Percentiles rank a stretch among this genome's conserved stretches.
Evolutionary conservation across 1,284 basidiomycete genomes (phyloP).

Genomic region (Rhodotorula sp.): DNA sequence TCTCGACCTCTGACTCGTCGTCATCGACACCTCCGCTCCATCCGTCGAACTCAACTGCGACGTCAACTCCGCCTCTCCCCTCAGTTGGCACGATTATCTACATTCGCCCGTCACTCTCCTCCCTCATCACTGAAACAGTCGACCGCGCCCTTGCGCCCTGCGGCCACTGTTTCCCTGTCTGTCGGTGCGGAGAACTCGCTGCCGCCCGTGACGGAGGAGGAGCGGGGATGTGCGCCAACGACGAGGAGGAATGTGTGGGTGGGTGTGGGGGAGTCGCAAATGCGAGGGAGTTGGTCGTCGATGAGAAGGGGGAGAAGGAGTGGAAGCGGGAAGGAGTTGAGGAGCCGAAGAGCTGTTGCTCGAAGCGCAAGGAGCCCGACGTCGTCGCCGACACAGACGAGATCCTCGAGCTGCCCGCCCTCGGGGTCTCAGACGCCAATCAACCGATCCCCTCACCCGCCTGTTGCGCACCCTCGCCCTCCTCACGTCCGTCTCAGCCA

Average conservation of each 20-base stretch:
- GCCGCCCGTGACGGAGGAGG: neutral
- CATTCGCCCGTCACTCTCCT: constrained; percentile 13
- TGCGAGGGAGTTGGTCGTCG: constrained; percentile 14
- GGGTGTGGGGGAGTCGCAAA: constrained; percentile 16
- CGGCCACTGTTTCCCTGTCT: constrained; percentile 27
- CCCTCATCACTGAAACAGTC: constrained; percentile 21
- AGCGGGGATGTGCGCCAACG: constrained; percentile 18
- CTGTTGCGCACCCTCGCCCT: neutral
- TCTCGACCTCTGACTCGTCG: neutral
- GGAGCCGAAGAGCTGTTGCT: neutral
- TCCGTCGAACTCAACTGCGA: neutral
- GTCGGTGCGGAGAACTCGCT: constrained; percentile 20
- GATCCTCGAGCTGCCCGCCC: neutral
- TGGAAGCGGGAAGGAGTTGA: neutral
- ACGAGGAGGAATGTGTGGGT: constrained; percentile 28
- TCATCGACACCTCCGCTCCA: neutral
- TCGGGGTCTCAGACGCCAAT: neutral
- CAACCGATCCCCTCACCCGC: neutral
- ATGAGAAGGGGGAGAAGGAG: constrained; percentile 1
- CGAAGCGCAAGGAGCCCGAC: neutral
- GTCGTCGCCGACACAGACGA: neutral
- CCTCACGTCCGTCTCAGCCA: neutral
- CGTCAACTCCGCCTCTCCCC: neutral
- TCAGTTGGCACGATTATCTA: constrained; percentile 7
- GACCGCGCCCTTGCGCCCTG: constrained; percentile 26